Evolutionary conservation across 805 yeast genomes (phyloP), one percentile per base, ranked within the genome.

Genomic region (Kuraishia borneana): DNA sequence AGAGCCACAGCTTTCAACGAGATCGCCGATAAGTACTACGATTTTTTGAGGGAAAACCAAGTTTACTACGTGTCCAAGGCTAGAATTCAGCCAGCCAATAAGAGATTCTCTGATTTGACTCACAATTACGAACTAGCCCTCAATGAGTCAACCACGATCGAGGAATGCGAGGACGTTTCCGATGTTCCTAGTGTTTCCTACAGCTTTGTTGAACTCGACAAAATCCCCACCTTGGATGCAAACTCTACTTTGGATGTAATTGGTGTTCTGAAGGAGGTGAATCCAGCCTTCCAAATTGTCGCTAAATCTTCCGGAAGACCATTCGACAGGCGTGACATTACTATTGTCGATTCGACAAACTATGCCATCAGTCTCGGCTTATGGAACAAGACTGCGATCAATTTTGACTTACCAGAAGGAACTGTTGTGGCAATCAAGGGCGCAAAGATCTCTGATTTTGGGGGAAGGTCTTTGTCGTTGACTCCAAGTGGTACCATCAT

Each of bases 1-100:
- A 72, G 92, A 49, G 96, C 95, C 8, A 87, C 97, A 2, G 96
- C 92, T 2, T 92, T 92, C 58, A 83, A 83, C 54, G 89, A 84
- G 26, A 70, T 72, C 46, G 96, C 89, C 9, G 94, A 83, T 39
- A 76, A 73, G 51, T 81, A 73, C 51, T 78, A 73, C 60, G 83
- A 80, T 45, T 48, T 76, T 21, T 59, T 92, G 33, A 83, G 83
- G 54, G 97, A 87, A 51, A 96, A 95, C 23, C 77, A 82, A 56
- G 94, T 83, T 6, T 92, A 85, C 53, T 84, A 79, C 47, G 67
- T 92, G 21, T 73, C 89, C 27, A 82, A 78, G 48, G 88, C 89
- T 13, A 67, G 88, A 41, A 76, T 92, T 42, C 81, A 73, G 46
- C 73, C 79, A 39, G 81, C 97, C 4, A 87, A 83, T 59, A 83